These are phyloP conservation scores for Allium sativum DNA, from an alignment of 106 monocot genomes.

Conservation along the genomic window DNA sequence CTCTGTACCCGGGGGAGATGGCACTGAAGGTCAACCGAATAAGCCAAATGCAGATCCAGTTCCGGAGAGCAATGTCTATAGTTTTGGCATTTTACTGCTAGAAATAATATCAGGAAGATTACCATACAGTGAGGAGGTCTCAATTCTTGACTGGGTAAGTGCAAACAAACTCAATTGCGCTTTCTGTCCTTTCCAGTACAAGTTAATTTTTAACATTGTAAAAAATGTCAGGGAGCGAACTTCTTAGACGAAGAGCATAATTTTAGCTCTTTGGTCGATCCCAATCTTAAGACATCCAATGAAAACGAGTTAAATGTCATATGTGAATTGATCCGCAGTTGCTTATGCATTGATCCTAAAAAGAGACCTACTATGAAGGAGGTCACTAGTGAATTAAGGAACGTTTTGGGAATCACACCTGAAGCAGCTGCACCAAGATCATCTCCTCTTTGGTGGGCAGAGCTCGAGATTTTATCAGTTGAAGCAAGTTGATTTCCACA, in stretches of 20 bases:
- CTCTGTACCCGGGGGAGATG: slow-evolving; percentile 17
- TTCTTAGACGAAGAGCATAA: slow-evolving; percentile 21
- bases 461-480: slow-evolving; percentile 92
- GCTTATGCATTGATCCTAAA: slow-evolving; percentile 44
- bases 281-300: slow-evolving; percentile 45
- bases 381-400: slow-evolving; percentile 21
- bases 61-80: slow-evolving; percentile 51
- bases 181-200: too few relatives aligned
- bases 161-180: too few relatives aligned
- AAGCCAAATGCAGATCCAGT: slow-evolving; percentile 20
- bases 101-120: slow-evolving; percentile 77
- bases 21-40: slow-evolving; percentile 6
- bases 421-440: slow-evolving; percentile 64
- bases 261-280: slow-evolving; percentile 49
- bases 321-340: slow-evolving; percentile 50
- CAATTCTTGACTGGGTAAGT: slow-evolving; percentile 44
- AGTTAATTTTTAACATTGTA: too few relatives aligned
- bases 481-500: slow-evolving; percentile 54
- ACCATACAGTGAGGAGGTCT: slow-evolving; percentile 34
- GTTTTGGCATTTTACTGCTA: slow-evolving; percentile 65
- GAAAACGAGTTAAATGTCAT: slow-evolving; percentile 50
- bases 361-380: slow-evolving; percentile 68
- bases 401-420: slow-evolving; percentile 47
- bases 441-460: slow-evolving; percentile 99
- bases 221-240: slow-evolving; percentile 25